Conservation (phyloP, 208 protist genomes). For the Tetramitus jugosus region DNA sequence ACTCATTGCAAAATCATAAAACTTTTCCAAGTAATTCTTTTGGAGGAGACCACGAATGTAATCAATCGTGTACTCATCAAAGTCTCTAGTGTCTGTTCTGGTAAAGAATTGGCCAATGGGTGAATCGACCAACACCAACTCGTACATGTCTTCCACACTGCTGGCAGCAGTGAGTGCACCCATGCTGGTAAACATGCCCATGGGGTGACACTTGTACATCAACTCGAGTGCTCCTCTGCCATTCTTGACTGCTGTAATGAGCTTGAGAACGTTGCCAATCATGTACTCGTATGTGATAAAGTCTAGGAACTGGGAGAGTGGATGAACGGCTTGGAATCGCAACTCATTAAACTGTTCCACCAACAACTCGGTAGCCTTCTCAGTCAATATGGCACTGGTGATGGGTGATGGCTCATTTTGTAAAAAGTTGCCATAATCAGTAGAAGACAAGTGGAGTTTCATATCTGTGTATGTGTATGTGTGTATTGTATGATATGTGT, state of each 20-base stretch:
- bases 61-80: conserved; percentile 67
- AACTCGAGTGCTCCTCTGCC: conserved; percentile 67
- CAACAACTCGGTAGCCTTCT: conserved; percentile 82
- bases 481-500: not conserved
- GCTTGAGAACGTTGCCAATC: conserved; percentile 83
- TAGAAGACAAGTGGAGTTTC: conserved; percentile 89
- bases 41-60: conserved; percentile 94
- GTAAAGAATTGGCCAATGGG: conserved; percentile 78
- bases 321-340: conserved; percentile 77
- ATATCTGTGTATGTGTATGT: conserved; percentile 62
- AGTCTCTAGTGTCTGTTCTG: not conserved
- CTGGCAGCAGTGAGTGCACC: conserved; percentile 73
- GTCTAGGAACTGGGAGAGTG: conserved; percentile 87
- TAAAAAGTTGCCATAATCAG: conserved; percentile 94
- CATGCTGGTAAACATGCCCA: conserved; percentile 91
- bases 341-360: conserved; percentile 91
- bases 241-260: conserved; percentile 71
- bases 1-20: conserved; percentile 83
- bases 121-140: conserved; percentile 91
- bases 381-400: conserved; percentile 72
- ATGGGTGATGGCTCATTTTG: conserved; percentile 82
- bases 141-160: conserved; percentile 86
- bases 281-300: conserved; percentile 98
- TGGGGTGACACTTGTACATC: conserved; percentile 92
- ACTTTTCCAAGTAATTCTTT: conserved; percentile 97